Percentiles rank a stretch among this genome's conserved stretches.
Conservation (phyloP, 2,329 filamentous ascomycete species). For the Taxawa tesnikishii region DNA sequence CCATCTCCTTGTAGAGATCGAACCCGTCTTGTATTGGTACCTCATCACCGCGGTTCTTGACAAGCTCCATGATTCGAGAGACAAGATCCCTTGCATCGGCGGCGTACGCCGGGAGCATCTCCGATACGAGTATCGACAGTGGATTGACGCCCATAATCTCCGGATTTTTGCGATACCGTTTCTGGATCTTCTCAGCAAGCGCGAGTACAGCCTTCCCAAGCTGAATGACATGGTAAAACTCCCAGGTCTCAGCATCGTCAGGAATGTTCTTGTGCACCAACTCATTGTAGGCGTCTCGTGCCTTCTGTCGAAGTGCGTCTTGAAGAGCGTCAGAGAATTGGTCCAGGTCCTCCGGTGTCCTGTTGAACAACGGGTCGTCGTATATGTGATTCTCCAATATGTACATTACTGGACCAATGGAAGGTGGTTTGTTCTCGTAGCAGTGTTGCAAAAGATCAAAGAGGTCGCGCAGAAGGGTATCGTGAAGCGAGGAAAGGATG, state of each 20-base stretch:
- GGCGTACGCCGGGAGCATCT: slow-evolving; percentile 81
- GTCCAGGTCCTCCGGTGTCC: slow-evolving; percentile 55
- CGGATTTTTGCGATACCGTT: slow-evolving; percentile 78
- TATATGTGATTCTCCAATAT: slow-evolving; percentile 75
- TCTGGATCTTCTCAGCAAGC: slow-evolving; percentile 77
- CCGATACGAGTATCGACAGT: slow-evolving; percentile 62
- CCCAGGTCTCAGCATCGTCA: slow-evolving; percentile 68
- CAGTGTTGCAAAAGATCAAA: slow-evolving; percentile 79
- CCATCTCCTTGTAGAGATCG: slow-evolving; percentile 78
- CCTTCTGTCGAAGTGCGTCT: slow-evolving; percentile 61
- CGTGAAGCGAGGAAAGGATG: slow-evolving; percentile 61
- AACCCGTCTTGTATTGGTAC: slow-evolving; percentile 87
- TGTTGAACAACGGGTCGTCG: slow-evolving; percentile 62
- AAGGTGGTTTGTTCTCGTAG: slow-evolving; percentile 78
- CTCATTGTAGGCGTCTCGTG: slow-evolving; percentile 65
- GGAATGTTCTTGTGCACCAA: slow-evolving; percentile 73
- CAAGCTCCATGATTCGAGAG: slow-evolving; percentile 62
- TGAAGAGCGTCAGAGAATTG: slow-evolving; percentile 61
- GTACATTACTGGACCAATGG: slow-evolving; percentile 67
- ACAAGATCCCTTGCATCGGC: slow-evolving; percentile 80
- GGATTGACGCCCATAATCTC: slow-evolving; percentile 70
- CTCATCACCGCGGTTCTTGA: slow-evolving; percentile 57
- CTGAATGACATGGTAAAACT: slow-evolving; percentile 81
- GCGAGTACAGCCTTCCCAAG: slow-evolving; percentile 78
- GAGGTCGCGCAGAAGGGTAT: slow-evolving; percentile 72